phyloP scores from a whole-genome alignment of 1,284 basidiomycete species.

The Boletus sp. region DNA sequence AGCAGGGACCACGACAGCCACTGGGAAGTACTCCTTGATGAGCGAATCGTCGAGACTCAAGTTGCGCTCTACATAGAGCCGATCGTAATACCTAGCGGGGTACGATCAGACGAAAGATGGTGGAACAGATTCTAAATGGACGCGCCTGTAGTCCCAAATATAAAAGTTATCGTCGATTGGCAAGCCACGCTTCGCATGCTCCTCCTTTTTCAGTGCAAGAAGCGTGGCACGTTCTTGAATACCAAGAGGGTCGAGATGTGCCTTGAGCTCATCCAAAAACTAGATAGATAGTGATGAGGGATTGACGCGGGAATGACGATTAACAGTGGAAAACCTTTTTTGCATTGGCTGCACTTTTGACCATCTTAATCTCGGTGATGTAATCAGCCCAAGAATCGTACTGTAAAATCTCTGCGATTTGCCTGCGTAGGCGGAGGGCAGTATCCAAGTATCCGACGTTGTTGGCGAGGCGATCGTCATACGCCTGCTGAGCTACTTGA shows the following conservation, averaged over 20 bases:
- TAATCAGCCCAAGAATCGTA: conserved; percentile 83
- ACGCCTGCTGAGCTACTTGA: conserved; percentile 56
- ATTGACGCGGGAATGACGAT: not conserved
- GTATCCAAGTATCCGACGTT: conserved; percentile 69
- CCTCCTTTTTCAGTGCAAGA: conserved; percentile 68
- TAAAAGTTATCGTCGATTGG: conserved; percentile 69
- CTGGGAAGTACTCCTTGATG: conserved; percentile 85
- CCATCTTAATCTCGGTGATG: conserved; percentile 80
- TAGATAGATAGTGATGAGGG: conserved; percentile 18
- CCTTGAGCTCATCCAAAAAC: conserved; percentile 72
- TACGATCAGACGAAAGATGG: not conserved
- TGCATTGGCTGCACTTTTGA: conserved; percentile 53
- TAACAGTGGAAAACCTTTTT: conserved; percentile 41
- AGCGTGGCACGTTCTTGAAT: conserved; percentile 61
- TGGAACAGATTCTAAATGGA: not conserved
- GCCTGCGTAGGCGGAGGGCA: conserved; percentile 62
- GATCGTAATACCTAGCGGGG: conserved; percentile 57
- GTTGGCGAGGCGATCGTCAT: conserved; percentile 61
- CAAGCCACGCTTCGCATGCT: conserved; percentile 54
- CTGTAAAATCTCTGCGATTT: conserved; percentile 62
- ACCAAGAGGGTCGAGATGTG: conserved; percentile 70
- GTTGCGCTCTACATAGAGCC: conserved; percentile 63
- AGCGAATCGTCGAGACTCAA: conserved; percentile 68
- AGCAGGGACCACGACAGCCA: conserved; percentile 71
- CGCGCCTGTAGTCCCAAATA: conserved; percentile 57